phyloP scores from a whole-genome alignment of 1,284 basidiomycete genomes.

The Pseudozyma pruni region DNA sequence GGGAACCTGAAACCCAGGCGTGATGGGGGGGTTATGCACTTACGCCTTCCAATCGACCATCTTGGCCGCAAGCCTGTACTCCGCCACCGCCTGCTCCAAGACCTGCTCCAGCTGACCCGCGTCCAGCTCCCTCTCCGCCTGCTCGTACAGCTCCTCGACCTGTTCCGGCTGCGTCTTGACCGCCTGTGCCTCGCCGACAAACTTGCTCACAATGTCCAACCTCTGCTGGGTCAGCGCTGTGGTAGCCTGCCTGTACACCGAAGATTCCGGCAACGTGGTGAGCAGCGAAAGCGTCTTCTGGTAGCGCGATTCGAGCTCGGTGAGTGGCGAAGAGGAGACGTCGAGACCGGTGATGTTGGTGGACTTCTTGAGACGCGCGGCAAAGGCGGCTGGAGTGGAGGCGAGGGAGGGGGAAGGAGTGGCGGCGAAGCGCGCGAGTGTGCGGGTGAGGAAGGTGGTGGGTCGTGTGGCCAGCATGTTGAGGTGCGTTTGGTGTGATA shows the following conservation, averaged over 20 bases:
- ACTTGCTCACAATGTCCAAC: slow-evolving; percentile 75
- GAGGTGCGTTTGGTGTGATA: neutral
- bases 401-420: slow-evolving; percentile 28
- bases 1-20: too few species aligned
- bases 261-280: slow-evolving; percentile 77
- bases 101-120: slow-evolving; percentile 77
- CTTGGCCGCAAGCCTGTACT: slow-evolving; percentile 80
- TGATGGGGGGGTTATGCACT: too few species aligned
- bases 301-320: slow-evolving; percentile 81
- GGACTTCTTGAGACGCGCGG: slow-evolving; percentile 64
- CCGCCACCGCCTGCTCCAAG: slow-evolving; percentile 83
- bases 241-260: slow-evolving; percentile 89
- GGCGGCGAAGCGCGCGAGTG: slow-evolving; percentile 17
- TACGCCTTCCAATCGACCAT: slow-evolving; percentile 97
- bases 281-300: slow-evolving; percentile 80
- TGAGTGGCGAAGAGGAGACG: slow-evolving; percentile 80
- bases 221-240: slow-evolving; percentile 87
- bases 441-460: neutral
- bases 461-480: slow-evolving; percentile 33
- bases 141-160: slow-evolving; percentile 78
- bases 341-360: slow-evolving; percentile 79
- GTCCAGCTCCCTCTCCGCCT: slow-evolving; percentile 73
- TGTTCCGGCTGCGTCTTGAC: slow-evolving; percentile 69
- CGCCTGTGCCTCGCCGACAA: slow-evolving; percentile 68
- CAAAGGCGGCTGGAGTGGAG: slow-evolving; percentile 9